Base-by-base conservation (phyloP, 1,284 basidiomycete genomes). In the Hemileccinum hortonii region DNA sequence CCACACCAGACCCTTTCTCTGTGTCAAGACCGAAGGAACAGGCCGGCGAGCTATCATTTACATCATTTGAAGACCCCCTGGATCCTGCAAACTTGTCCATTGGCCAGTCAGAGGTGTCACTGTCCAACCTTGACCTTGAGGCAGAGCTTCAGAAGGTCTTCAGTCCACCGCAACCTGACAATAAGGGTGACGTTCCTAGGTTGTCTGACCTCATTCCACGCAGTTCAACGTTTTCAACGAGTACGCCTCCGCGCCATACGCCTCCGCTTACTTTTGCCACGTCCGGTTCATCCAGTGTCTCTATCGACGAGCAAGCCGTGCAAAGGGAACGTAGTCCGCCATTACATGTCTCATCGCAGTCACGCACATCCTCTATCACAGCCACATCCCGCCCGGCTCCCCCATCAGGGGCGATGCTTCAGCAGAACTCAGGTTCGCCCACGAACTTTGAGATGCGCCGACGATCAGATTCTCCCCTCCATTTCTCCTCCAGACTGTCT, bases 61-160 rank as follows among this genome's bases (percentile, higher is more conserved):
- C 64, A 44, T 75, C 75, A 7, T 54, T 66, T 9, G 67, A 63
- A 19, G 48, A 63, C 44, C 64, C 64, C 19, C 52, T 71, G 49
- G 73, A 74, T 40, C 70, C 71, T 5, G 58, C 60, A 30, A 73
- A 72, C 39, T 47, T 67, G 49, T 70, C 68, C 18, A 67, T 67
- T 6, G 65, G 68, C 29, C 66, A 59, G 35, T 66, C 66, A 16
- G 68, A 70, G 45, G 68, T 70, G 35, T 67, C 68, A 1, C 46
- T 70, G 12, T 70, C 66, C 33, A 66, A 64, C 43, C 22, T 67
- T 7, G 68, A 66, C 32, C 29, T 70, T 32, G 65, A 67, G 43
- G 63, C 57, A 39, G 65, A 70, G 39, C 59, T 64, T n/a, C 59
- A 58, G 29, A 62, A 62, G 42, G 68, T 53, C 24, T 29, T 69